phyloP scores from a whole-genome alignment of 306 rosid genomes.

The Ziziphus jujuba region DNA sequence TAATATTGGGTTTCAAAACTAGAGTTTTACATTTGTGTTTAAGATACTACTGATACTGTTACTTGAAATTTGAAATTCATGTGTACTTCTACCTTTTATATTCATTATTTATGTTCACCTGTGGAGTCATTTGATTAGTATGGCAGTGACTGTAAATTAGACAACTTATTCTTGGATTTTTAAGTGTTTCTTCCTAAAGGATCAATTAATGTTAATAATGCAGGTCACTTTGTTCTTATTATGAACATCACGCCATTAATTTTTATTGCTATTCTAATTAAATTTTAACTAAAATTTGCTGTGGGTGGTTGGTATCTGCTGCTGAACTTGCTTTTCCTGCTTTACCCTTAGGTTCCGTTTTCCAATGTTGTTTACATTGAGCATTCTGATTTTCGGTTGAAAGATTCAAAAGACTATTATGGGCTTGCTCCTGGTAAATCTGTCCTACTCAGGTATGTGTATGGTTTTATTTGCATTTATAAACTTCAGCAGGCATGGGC shows the following conservation, averaged over 20 bases:
- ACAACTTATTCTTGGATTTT: neutral
- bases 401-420: conserved; percentile 92
- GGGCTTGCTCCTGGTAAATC: conserved; percentile 99
- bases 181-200: neutral
- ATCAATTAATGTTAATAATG: neutral
- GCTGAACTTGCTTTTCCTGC: neutral
- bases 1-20: conserved; percentile 29
- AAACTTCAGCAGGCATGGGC: conserved; percentile 12
- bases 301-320: neutral
- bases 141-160: neutral
- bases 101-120: conserved; percentile 3
- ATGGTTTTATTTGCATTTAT: conserved; percentile 10
- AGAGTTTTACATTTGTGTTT: neutral
- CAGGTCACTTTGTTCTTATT: neutral
- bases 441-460: conserved; percentile 73
- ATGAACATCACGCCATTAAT: neutral
- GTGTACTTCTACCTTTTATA: neutral
- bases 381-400: conserved; percentile 78
- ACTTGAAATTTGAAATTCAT: neutral
- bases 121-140: neutral
- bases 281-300: neutral
- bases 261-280: neutral
- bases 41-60: neutral
- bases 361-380: conserved; percentile 84
- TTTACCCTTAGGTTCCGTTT: conserved; percentile 64